Evolutionary conservation across 768 basidiomycete genomes (phyloP).

Genomic region (Russula brevipes): DNA sequence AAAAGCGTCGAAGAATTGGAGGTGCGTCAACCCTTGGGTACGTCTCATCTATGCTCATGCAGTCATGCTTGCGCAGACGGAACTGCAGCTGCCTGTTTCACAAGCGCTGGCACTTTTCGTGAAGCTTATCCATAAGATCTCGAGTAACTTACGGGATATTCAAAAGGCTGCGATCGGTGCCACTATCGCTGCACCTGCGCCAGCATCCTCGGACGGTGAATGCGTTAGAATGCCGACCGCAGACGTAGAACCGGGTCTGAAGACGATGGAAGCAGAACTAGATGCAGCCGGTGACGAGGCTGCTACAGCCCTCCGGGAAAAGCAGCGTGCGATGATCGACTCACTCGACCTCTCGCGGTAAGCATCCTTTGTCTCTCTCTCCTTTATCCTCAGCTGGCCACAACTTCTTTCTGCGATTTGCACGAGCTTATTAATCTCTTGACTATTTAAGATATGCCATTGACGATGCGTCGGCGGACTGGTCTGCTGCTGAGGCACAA

Average conservation of each 20-base stretch:
- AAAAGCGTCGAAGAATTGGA: slow-evolving; percentile 89
- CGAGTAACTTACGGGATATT: slow-evolving; percentile 65
- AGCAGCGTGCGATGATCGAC: slow-evolving; percentile 84
- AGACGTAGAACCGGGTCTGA: slow-evolving; percentile 31
- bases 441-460: slow-evolving; percentile 59
- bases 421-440: slow-evolving; percentile 16
- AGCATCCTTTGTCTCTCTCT: slow-evolving; percentile 34
- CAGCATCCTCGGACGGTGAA: slow-evolving; percentile 11
- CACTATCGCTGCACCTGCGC: slow-evolving; percentile 42
- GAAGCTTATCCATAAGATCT: slow-evolving; percentile 84
- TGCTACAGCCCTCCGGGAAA: slow-evolving; percentile 48
- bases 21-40: slow-evolving; percentile 38
- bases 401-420: background rate
- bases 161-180: slow-evolving; percentile 73
- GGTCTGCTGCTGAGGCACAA: slow-evolving; percentile 70
- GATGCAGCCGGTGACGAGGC: slow-evolving; percentile 67
- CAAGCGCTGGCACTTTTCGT: slow-evolving; percentile 88
- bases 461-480: slow-evolving; percentile 62
- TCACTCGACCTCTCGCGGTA: slow-evolving; percentile 84
- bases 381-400: slow-evolving; percentile 3
- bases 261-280: slow-evolving; percentile 33
- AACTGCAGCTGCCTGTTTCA: slow-evolving; percentile 78
- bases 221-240: background rate
- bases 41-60: background rate
- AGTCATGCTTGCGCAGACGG: slow-evolving; percentile 42